phyloP scores from a whole-genome alignment of 345 rosid genomes.

The Physaria fendleri region DNA sequence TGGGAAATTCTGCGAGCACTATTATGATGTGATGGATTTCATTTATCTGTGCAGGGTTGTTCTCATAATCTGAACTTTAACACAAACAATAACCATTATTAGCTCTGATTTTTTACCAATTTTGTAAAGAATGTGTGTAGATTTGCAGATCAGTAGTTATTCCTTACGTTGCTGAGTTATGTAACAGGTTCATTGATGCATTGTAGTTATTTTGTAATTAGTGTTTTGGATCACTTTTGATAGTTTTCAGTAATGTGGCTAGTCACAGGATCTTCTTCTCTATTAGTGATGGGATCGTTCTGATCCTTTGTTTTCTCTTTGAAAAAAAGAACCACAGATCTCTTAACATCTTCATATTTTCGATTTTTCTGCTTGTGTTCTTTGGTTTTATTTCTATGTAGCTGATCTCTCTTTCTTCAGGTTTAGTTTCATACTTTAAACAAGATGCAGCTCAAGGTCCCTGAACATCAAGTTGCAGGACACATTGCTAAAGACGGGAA shows the following conservation, averaged over 20 bases:
- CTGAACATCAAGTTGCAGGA: constrained; percentile 97
- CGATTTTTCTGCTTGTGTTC: background rate
- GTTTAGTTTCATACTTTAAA: constrained; percentile 4
- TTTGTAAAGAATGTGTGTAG: background rate
- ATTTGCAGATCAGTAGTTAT: background rate
- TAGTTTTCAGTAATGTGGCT: constrained; percentile 1
- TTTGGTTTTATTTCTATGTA: background rate
- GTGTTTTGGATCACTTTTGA: background rate
- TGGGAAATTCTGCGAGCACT: background rate
- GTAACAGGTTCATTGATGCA: background rate
- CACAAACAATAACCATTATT: background rate
- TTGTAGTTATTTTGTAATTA: background rate
- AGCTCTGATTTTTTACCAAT: background rate
- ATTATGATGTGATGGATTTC: background rate
- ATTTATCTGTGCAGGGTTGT: background rate
- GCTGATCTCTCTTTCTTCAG: constrained; percentile 3
- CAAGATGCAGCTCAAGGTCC: constrained; percentile 63
- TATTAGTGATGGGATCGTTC: background rate
- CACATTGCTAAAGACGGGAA: constrained; percentile 57
- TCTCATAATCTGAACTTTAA: background rate
- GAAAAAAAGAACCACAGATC: background rate
- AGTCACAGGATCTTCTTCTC: background rate
- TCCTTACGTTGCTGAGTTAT: background rate
- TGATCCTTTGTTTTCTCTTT: background rate
- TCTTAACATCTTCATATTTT: background rate